phyloP scores from a whole-genome alignment of 306 rosid genomes.

The Corylus heterophylla region DNA sequence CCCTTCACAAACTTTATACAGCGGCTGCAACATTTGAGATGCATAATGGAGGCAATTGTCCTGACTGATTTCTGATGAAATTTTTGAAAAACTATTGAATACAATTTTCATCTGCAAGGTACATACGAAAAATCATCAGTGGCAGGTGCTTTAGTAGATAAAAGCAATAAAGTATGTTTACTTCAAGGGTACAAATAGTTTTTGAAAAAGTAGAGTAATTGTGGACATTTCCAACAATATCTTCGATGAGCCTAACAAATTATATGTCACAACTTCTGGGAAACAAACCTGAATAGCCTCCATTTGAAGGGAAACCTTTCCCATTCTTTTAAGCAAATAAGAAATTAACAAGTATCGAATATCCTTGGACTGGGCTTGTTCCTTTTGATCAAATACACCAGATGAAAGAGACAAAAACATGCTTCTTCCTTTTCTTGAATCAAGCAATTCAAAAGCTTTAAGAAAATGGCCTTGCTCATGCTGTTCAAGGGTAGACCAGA shows the following conservation, averaged over 20 bases:
- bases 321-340: slow-evolving; percentile 74
- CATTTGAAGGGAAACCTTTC: slow-evolving; percentile 70
- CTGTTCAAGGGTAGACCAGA: slow-evolving; percentile 75
- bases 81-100: slow-evolving; percentile 55
- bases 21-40: slow-evolving; percentile 58
- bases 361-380: slow-evolving; percentile 30
- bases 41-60: slow-evolving; percentile 64
- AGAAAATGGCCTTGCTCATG: slow-evolving; percentile 64
- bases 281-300: slow-evolving; percentile 72
- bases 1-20: slow-evolving; percentile 82
- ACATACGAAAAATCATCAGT: slow-evolving; percentile 26
- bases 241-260: background rate
- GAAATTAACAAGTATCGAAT: slow-evolving; percentile 51
- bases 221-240: background rate
- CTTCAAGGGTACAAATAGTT: background rate
- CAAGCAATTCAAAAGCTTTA: slow-evolving; percentile 69
- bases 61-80: slow-evolving; percentile 53
- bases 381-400: slow-evolving; percentile 34
- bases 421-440: slow-evolving; percentile 66
- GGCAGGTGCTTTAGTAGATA: slow-evolving; percentile 14
- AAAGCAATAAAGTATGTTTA: background rate
- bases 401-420: slow-evolving; percentile 49
- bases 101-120: slow-evolving; percentile 71
- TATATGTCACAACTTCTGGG: background rate
- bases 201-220: background rate